Conservation (phyloP, 2,329 filamentous ascomycete genomes). For the Aspergillus costaricaensis region DNA sequence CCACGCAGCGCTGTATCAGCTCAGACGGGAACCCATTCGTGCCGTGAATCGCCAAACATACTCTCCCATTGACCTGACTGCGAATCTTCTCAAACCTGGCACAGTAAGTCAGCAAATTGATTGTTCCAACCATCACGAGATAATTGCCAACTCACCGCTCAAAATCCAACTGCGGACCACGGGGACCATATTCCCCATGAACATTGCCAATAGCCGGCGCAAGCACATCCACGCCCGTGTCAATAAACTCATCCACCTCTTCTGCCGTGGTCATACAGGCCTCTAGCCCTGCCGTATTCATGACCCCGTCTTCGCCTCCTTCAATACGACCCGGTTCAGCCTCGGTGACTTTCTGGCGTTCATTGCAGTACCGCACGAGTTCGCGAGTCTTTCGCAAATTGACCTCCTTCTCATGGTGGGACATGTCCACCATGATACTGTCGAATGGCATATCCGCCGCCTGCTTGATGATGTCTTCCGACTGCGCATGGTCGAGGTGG, state of each 20-base stretch:
- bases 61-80: constrained; percentile 49
- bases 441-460: constrained; percentile 66
- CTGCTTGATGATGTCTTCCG: constrained; percentile 60
- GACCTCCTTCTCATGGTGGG: constrained; percentile 69
- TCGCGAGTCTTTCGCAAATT: constrained; percentile 66
- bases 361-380: constrained; percentile 64
- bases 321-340: constrained; percentile 72
- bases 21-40: constrained; percentile 59
- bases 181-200: constrained; percentile 70
- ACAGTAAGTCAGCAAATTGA: neutral
- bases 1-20: constrained; percentile 57
- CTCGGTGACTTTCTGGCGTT: constrained; percentile 66
- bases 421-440: constrained; percentile 77
- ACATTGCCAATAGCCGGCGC: constrained; percentile 76
- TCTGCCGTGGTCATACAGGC: constrained; percentile 67
- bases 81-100: constrained; percentile 48
- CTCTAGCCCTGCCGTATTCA: constrained; percentile 65
- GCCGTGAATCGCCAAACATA: constrained; percentile 59
- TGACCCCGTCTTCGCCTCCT: constrained; percentile 72
- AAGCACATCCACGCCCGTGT: constrained; percentile 70
- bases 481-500: constrained; percentile 68
- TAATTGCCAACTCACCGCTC: constrained; percentile 35
- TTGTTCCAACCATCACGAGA: neutral
- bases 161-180: constrained; percentile 65
- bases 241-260: constrained; percentile 69